These are phyloP conservation scores for Noccaea bulbosa DNA, from an alignment of 345 rosid species.

Conservation along the genomic window DNA sequence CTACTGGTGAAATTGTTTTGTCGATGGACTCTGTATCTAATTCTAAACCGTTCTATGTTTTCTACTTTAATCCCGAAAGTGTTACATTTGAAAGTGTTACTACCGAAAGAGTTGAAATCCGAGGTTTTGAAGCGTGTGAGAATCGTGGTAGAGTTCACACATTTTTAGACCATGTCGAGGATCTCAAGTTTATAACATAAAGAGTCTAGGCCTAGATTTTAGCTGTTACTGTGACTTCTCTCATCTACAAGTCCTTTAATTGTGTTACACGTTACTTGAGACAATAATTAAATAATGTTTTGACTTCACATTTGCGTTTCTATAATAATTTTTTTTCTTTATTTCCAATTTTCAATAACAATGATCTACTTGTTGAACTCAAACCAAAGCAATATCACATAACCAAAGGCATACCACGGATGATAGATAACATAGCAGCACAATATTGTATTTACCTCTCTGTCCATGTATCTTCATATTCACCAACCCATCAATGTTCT, in stretches of 20 bases:
- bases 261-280: background rate
- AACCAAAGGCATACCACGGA: background rate
- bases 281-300: background rate
- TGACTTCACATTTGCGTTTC: background rate
- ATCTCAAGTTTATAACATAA: background rate
- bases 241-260: too few species aligned
- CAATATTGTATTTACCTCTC: background rate
- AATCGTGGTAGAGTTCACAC: background rate
- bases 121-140: background rate
- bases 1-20: background rate
- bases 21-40: background rate
- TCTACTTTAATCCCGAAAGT: background rate
- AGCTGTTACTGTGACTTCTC: background rate
- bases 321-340: too few species aligned
- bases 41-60: conserved; percentile 2
- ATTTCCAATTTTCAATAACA: too few species aligned
- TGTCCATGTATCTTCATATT: conserved; percentile 22
- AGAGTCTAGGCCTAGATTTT: background rate
- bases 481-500: conserved; percentile 84
- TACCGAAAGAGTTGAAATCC: background rate
- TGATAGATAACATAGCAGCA: background rate
- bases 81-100: background rate
- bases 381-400: background rate
- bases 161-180: conserved; percentile 2
- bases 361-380: too few species aligned